phyloP scores from a whole-genome alignment of 2,329 filamentous ascomycete species.

The Coniella lustricola region DNA sequence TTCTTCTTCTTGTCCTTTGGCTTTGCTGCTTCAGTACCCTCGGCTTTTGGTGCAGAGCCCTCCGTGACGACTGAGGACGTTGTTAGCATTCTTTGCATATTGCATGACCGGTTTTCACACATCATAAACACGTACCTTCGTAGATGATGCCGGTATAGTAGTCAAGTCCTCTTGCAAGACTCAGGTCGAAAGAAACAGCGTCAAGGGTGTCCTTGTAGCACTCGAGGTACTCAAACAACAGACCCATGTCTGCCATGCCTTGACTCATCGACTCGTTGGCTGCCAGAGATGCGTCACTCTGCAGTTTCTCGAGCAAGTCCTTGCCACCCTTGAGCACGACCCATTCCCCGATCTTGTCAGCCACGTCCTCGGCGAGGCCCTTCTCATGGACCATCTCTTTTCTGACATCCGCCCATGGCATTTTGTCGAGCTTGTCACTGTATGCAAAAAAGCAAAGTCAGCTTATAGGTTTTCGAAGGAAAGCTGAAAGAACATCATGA shows the following conservation, averaged over 20 bases:
- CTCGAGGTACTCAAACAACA: slow-evolving; percentile 76
- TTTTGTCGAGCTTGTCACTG: slow-evolving; percentile 84
- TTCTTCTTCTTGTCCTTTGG: slow-evolving; percentile 42
- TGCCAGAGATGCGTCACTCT: slow-evolving; percentile 58
- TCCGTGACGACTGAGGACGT: slow-evolving; percentile 13
- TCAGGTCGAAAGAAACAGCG: slow-evolving; percentile 81
- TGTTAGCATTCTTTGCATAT: no score
- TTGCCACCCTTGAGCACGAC: slow-evolving; percentile 63
- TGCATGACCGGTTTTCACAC: no score
- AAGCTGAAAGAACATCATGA: no score
- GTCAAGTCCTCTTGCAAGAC: slow-evolving; percentile 77
- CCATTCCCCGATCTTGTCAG: slow-evolving; percentile 81
- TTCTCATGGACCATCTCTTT: slow-evolving; percentile 94
- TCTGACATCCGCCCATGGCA: slow-evolving; percentile 81
- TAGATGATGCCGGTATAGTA: slow-evolving; percentile 58
- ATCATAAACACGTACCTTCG: slow-evolving; percentile 21
- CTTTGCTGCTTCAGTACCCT: slow-evolving; percentile 24
- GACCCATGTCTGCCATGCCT: slow-evolving; percentile 72
- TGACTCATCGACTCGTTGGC: slow-evolving; percentile 70
- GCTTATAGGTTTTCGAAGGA: not conserved
- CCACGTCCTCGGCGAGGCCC: slow-evolving; percentile 66
- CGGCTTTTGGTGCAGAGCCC: slow-evolving; percentile 27
- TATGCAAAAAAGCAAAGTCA: not conserved
- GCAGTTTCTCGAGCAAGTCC: slow-evolving; percentile 65
- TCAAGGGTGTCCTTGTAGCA: slow-evolving; percentile 61